Conservation (phyloP, 2,329 filamentous ascomycete genomes). For the Penicillium nordicum region DNA sequence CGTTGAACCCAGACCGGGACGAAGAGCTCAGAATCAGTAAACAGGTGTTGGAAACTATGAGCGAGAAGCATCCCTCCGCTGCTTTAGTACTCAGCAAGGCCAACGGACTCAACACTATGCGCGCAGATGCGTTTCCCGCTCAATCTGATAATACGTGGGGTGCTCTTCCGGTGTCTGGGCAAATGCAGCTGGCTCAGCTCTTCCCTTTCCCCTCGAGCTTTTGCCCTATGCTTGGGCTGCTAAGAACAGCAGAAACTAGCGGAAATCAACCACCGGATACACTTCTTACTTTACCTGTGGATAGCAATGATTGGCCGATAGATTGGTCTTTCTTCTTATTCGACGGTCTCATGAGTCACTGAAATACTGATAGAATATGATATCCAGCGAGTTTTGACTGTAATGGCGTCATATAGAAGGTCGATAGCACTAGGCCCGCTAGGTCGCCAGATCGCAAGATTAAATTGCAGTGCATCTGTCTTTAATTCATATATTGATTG, state of each 20-base stretch:
- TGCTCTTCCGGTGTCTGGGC: background rate
- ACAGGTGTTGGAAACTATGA: constrained; percentile 5
- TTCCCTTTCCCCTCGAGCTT: constrained; percentile 1
- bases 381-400: too few species aligned
- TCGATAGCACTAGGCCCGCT: background rate
- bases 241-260: background rate
- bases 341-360: background rate
- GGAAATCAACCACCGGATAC: background rate
- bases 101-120: background rate
- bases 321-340: constrained; percentile 5
- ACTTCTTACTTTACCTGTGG: background rate
- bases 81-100: background rate
- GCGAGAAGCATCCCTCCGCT: constrained; percentile 11
- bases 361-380: background rate
- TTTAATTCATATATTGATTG: background rate
- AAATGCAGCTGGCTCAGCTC: background rate
- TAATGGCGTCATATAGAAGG: too few species aligned
- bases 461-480: background rate
- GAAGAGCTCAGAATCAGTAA: constrained; percentile 6
- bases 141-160: background rate
- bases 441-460: background rate
- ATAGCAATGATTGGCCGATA: constrained; percentile 4
- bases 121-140: background rate
- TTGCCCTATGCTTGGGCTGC: constrained; percentile 1
- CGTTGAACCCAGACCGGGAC: background rate